phyloP scores from a whole-genome alignment of 306 rosid genomes.

The Quercus ilex region DNA sequence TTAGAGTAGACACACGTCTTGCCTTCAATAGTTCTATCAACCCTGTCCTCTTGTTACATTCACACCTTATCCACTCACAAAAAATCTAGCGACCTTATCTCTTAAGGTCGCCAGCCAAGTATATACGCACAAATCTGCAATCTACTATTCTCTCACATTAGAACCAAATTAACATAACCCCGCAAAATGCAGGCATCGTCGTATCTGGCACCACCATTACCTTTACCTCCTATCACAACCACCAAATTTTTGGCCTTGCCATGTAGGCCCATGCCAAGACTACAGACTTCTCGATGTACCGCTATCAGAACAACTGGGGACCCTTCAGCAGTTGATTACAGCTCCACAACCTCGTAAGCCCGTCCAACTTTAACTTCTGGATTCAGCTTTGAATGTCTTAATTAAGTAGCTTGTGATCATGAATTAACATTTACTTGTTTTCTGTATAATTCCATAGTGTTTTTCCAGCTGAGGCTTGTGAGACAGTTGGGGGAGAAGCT shows the following conservation, averaged over 20 bases:
- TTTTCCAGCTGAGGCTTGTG: constrained; percentile 74
- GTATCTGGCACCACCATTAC: constrained; percentile 19
- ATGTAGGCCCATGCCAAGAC: constrained; percentile 12
- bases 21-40: too few species aligned
- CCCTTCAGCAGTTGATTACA: constrained; percentile 34
- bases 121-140: neutral
- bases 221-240: neutral
- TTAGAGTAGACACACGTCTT: too few species aligned
- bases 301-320: constrained; percentile 18
- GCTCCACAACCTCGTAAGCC: constrained; percentile 37
- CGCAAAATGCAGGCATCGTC: constrained; percentile 31
- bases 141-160: neutral
- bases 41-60: neutral
- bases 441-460: constrained; percentile 9
- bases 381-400: neutral
- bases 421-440: neutral
- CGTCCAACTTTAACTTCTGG: neutral
- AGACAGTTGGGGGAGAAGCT: constrained; percentile 70
- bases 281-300: constrained; percentile 13
- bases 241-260: constrained; percentile 27
- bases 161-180: neutral
- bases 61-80: constrained; percentile 23
- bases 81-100: constrained; percentile 28
- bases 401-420: too few species aligned
- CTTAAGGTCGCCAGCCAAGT: neutral